Evolutionary conservation across 2,329 filamentous ascomycete species (phyloP).

Genomic region (Ambrosiella beaveri): DNA sequence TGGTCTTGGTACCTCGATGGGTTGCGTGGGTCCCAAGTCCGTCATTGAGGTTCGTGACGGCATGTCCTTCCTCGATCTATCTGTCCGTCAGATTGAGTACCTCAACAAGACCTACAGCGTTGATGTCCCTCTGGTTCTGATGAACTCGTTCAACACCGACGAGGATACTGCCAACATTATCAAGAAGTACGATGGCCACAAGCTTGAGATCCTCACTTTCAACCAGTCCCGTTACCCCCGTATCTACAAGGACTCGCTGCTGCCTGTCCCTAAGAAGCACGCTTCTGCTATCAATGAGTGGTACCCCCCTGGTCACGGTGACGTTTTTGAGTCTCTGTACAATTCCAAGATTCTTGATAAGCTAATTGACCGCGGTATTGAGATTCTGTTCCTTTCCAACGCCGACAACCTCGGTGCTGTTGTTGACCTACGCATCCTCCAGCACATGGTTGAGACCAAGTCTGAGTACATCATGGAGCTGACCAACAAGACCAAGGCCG

Average conservation of each 20-base stretch:
- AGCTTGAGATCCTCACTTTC: conserved; percentile 98
- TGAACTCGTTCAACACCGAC: conserved; percentile 99
- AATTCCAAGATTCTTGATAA: conserved; percentile 97
- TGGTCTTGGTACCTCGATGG: conserved; percentile 98
- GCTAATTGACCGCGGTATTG: conserved; percentile 84
- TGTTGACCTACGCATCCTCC: conserved; percentile 90
- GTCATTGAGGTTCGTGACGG: conserved; percentile 98
- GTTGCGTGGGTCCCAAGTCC: conserved; percentile 96
- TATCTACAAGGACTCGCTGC: conserved; percentile 94
- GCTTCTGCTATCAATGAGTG: conserved; percentile 84
- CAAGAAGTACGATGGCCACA: conserved; percentile 99
- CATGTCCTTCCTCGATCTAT: conserved; percentile 99
- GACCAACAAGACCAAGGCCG: conserved; percentile 99
- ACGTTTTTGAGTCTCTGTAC: conserved; percentile 98
- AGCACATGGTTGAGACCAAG: conserved; percentile 97
- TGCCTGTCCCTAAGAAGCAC: conserved; percentile 81
- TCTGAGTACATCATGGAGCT: conserved; percentile 99
- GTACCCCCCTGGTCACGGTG: conserved; percentile 98
- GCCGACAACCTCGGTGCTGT: conserved; percentile 97
- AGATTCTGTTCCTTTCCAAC: conserved; percentile 98
- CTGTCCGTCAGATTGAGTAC: conserved; percentile 96
- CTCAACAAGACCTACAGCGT: conserved; percentile 95
- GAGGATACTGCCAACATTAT: conserved; percentile 96
- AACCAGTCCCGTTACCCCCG: conserved; percentile 98
- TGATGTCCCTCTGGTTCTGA: conserved; percentile 95